Evolutionary conservation across 2,329 filamentous ascomycete genomes (phyloP).

Genomic region (Cytospora leucostoma): DNA sequence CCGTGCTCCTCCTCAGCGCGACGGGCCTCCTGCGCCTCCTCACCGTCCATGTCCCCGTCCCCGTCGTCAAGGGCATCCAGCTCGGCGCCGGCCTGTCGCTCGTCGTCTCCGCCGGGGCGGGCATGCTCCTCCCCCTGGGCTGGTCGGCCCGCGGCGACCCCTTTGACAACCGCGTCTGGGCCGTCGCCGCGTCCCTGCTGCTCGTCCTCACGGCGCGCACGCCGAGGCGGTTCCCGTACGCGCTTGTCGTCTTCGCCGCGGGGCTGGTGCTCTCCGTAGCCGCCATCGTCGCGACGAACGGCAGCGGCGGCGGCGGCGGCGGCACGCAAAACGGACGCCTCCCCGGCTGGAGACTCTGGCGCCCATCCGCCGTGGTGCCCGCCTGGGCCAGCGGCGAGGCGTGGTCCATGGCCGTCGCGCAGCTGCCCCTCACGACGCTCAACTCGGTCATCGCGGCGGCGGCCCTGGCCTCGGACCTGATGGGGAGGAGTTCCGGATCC

Average conservation of each 20-base stretch:
- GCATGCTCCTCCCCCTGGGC: constrained; percentile 65
- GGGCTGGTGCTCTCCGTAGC: constrained; percentile 66
- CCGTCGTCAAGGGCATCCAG: constrained; percentile 93
- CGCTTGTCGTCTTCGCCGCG: constrained; percentile 68
- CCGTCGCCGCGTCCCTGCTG: constrained; percentile 69
- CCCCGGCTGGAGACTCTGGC: constrained; percentile 61
- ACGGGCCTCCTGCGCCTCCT: constrained; percentile 79
- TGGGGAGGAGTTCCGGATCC: constrained; percentile 49
- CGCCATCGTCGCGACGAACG: constrained; percentile 34
- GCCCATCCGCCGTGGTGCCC: constrained; percentile 53
- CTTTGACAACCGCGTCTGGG: constrained; percentile 79
- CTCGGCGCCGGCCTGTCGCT: constrained; percentile 86
- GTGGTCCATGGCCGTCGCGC: constrained; percentile 70
- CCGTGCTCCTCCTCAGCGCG: constrained; percentile 74
- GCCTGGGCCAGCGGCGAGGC: constrained; percentile 41
- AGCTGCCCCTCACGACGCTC: constrained; percentile 86
- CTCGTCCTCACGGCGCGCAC: constrained; percentile 68
- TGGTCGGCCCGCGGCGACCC: constrained; percentile 62
- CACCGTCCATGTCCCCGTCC: constrained; percentile 74
- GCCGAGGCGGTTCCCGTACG: constrained; percentile 70
- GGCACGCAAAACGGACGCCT: constrained; percentile 35
- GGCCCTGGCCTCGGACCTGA: constrained; percentile 74
- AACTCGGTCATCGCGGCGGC: constrained; percentile 91
- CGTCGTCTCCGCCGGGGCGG: constrained; percentile 72
- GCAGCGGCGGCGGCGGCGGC: constrained; percentile 28